Percentiles rank a stretch among this genome's conserved stretches.
phyloP scores from a whole-genome alignment of 2,329 filamentous ascomycete genomes.

The Conoideocrella luteorostrata region DNA sequence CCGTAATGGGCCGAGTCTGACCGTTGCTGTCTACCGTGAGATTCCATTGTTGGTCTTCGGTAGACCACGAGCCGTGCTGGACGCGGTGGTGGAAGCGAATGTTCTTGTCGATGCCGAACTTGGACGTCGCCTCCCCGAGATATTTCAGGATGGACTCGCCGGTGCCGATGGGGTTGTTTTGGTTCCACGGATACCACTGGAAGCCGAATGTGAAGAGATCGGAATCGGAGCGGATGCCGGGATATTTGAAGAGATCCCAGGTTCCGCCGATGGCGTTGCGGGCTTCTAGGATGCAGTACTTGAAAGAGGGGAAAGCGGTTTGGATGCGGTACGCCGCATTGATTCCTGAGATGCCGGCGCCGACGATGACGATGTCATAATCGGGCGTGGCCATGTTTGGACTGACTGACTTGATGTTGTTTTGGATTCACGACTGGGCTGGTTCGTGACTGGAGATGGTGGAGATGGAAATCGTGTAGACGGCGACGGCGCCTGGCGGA shows the following conservation, averaged over 20 bases:
- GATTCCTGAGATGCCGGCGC: slow-evolving; percentile 70
- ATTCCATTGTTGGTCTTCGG: slow-evolving; percentile 46
- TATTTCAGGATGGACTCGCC: slow-evolving; percentile 49
- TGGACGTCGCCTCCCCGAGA: slow-evolving; percentile 41
- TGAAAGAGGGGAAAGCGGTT: slow-evolving; percentile 38
- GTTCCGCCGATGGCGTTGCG: slow-evolving; percentile 65
- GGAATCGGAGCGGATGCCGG: slow-evolving; percentile 60
- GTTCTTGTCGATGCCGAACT: slow-evolving; percentile 46
- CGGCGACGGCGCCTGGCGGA: too few relatives aligned
- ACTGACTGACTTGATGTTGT: too few relatives aligned
- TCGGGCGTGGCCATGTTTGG: too few relatives aligned
- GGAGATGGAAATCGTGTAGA: too few relatives aligned
- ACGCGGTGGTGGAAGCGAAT: slow-evolving; percentile 48
- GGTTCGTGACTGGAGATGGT: too few relatives aligned
- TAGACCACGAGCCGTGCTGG: slow-evolving; percentile 46
- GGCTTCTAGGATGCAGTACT: slow-evolving; percentile 62
- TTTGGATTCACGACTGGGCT: too few relatives aligned
- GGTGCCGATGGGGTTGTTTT: slow-evolving; percentile 43
- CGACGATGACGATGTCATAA: slow-evolving; percentile 58
- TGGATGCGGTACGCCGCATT: slow-evolving; percentile 68
- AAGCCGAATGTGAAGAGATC: slow-evolving; percentile 62
- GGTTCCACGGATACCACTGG: slow-evolving; percentile 62
- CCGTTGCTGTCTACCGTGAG: slow-evolving; percentile 30
- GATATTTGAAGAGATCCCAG: slow-evolving; percentile 73
- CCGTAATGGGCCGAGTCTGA: slow-evolving; percentile 23